These are phyloP conservation scores for Colletotrichum musicola DNA, from an alignment of 2,329 filamentous ascomycete species.

Conservation along the genomic window DNA sequence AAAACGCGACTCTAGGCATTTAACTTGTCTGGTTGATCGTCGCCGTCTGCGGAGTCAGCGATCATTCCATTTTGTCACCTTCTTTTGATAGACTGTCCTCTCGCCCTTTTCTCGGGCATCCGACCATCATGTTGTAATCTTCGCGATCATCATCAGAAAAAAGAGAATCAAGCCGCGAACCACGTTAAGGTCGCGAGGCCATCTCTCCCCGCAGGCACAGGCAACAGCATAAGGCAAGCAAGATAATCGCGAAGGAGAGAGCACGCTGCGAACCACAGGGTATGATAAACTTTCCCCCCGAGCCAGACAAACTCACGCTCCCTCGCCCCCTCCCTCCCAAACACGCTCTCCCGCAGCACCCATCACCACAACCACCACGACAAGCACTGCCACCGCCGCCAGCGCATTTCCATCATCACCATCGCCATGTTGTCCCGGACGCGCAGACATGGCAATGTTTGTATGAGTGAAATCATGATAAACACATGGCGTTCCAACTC, in stretches of 20 bases:
- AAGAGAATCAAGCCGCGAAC: slow-evolving; percentile 30
- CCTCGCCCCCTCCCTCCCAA: neutral
- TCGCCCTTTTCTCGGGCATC: slow-evolving; percentile 22
- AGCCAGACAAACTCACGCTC: slow-evolving; percentile 31
- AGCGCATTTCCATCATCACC: slow-evolving; percentile 17
- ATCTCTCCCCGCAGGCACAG: slow-evolving; percentile 15
- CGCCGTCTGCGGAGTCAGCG: slow-evolving; percentile 12
- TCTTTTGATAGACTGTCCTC: slow-evolving; percentile 33
- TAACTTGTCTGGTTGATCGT: slow-evolving; percentile 36
- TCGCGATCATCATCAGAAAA: slow-evolving; percentile 23
- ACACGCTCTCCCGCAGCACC: neutral
- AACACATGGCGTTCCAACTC: slow-evolving; percentile 34
- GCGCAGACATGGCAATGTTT: slow-evolving; percentile 34
- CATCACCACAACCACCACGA: neutral
- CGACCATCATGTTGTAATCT: slow-evolving; percentile 37
- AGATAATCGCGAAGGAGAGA: slow-evolving; percentile 20
- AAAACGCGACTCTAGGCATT: slow-evolving; percentile 23
- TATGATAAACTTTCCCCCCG: slow-evolving; percentile 38
- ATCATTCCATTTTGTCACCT: slow-evolving; percentile 34
- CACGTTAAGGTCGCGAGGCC: slow-evolving; percentile 36
- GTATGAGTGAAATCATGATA: slow-evolving; percentile 39
- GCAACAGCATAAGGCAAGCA: slow-evolving; percentile 4
- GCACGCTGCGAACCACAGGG: slow-evolving; percentile 34
- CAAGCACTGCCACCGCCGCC: slow-evolving; percentile 19
- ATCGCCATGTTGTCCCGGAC: slow-evolving; percentile 21